phyloP scores from a whole-genome alignment of 345 rosid species.

The Eucalyptus marginata region DNA sequence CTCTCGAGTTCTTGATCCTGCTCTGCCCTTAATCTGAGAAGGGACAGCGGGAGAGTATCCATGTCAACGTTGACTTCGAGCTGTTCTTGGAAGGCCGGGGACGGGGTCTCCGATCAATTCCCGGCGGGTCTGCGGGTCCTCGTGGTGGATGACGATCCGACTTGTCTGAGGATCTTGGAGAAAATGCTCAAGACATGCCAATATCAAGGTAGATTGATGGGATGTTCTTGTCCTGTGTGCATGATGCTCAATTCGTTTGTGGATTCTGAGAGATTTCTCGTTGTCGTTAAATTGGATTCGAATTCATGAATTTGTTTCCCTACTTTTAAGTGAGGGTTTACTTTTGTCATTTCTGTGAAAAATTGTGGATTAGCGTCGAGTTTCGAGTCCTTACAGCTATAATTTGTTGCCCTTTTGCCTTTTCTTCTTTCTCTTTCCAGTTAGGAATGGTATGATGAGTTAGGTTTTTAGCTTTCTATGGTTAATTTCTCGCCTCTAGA shows the following conservation, averaged over 20 bases:
- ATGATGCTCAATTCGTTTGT: not conserved
- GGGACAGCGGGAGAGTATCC: conserved; percentile 48
- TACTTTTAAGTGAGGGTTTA: not conserved
- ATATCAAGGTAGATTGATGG: conserved; percentile 50
- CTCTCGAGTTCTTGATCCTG: not conserved
- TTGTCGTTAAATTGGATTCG: not conserved
- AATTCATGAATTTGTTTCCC: not conserved
- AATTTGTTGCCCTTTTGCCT: not conserved
- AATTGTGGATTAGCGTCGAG: not conserved
- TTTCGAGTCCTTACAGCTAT: not conserved
- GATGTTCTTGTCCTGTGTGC: not conserved
- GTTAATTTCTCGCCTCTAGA: not conserved
- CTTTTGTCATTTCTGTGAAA: not conserved
- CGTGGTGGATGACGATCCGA: conserved; percentile 91
- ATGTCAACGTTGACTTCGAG: conserved; percentile 50
- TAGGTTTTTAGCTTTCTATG: not conserved
- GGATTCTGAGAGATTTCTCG: not conserved
- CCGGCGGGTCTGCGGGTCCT: conserved; percentile 80
- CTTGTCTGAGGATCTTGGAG: conserved; percentile 87
- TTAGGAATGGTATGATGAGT: not conserved
- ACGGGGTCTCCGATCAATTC: conserved; percentile 47
- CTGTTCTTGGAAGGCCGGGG: conserved; percentile 31
- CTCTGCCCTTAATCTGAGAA: not conserved
- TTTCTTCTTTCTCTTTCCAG: not conserved
- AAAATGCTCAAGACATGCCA: conserved; percentile 74